phyloP scores from a whole-genome alignment of 495 filamentous ascomycete genomes.

The Acidiella bohemica region DNA sequence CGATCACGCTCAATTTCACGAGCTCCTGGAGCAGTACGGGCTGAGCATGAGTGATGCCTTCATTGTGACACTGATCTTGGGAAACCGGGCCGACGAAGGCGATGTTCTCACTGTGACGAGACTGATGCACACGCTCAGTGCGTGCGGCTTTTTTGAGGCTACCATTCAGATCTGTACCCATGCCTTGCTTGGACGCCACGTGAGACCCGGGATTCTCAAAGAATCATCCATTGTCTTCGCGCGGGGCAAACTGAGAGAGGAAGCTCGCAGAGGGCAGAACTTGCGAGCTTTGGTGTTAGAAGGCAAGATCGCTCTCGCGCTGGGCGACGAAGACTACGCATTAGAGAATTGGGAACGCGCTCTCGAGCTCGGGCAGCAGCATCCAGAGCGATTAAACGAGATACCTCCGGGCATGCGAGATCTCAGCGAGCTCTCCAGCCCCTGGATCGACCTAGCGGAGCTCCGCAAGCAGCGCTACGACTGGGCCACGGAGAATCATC shows the following conservation, averaged over 20 bases:
- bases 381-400: too few relatives aligned
- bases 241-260: conserved; percentile 16
- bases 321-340: conserved; percentile 9
- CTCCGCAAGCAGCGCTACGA: conserved; percentile 5
- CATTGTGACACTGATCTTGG: not conserved
- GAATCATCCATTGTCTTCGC: conserved; percentile 4
- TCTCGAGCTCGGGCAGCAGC: too few relatives aligned
- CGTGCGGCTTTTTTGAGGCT: conserved; percentile 4
- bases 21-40: not conserved
- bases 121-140: conserved; percentile 10
- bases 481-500: too few relatives aligned
- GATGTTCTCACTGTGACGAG: conserved; percentile 1
- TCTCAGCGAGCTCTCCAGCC: conserved; percentile 1
- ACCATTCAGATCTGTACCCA: conserved; percentile 14
- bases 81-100: not conserved
- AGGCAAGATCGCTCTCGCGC: conserved; percentile 6
- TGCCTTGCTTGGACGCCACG: not conserved
- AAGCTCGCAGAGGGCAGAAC: conserved; percentile 5
- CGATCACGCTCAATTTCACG: too few relatives aligned
- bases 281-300: conserved; percentile 10
- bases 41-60: not conserved
- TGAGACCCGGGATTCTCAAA: not conserved
- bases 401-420: not conserved
- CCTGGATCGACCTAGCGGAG: conserved; percentile 13
- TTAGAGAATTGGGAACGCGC: conserved; percentile 7